Evolutionary conservation across 257 asterid species (phyloP).

Genomic region (Nicotiana knightiana): DNA sequence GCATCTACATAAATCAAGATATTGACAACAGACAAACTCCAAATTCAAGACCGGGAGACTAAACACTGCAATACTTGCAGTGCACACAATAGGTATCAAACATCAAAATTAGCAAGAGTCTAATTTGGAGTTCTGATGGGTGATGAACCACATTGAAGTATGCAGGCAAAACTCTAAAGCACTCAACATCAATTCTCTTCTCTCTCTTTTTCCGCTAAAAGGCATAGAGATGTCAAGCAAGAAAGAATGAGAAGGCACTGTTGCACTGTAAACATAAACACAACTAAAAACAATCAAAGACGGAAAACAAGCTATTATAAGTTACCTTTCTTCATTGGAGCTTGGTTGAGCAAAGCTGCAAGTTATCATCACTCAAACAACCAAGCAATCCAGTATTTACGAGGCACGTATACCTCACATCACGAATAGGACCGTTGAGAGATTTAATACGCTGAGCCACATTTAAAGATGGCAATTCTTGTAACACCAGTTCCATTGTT

Average conservation of each 20-base stretch:
- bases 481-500: constrained; percentile 47
- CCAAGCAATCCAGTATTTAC: constrained; percentile 45
- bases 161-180: neutral
- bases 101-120: neutral
- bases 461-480: constrained; percentile 55
- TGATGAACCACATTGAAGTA: neutral
- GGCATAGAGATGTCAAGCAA: neutral
- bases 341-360: constrained; percentile 48
- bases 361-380: constrained; percentile 54
- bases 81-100: neutral
- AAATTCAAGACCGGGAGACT: neutral
- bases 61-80: neutral
- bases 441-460: constrained; percentile 37
- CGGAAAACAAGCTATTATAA: neutral
- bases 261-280: neutral
- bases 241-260: neutral
- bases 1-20: neutral
- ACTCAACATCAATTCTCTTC: neutral
- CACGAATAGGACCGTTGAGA: constrained; percentile 42
- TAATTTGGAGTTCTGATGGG: neutral
- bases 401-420: constrained; percentile 45
- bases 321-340: constrained; percentile 28
- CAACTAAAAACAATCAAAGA: neutral
- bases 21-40: neutral
- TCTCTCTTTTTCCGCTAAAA: neutral